phyloP scores from a whole-genome alignment of 129 eudicot species.

The Saussurea involucrata region DNA sequence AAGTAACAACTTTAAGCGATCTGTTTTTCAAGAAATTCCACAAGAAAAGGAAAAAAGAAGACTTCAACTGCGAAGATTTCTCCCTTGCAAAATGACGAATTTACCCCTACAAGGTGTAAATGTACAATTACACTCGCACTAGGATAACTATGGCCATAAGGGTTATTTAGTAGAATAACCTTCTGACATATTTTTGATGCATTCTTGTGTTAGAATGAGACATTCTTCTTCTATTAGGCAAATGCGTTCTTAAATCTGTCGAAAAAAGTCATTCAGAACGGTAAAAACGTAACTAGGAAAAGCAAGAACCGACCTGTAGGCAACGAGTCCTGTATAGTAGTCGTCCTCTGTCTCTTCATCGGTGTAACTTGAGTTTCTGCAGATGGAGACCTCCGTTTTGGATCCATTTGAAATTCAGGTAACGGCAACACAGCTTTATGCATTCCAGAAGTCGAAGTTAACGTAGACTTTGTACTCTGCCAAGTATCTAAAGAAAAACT shows the following conservation, averaged over 20 bases:
- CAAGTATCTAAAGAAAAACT: conserved; percentile 45
- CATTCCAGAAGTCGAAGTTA: conserved; percentile 33
- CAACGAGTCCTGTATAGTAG: not conserved
- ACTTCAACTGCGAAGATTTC: not conserved
- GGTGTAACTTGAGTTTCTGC: conserved; percentile 30
- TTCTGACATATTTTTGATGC: not conserved
- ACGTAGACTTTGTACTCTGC: conserved; percentile 26
- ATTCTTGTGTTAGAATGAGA: not conserved
- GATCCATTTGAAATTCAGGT: conserved; percentile 27
- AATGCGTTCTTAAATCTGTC: not conserved
- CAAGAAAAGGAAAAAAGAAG: not conserved
- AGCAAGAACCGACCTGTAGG: not conserved
- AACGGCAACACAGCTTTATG: conserved; percentile 12
- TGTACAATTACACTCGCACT: not conserved
- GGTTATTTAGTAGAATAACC: not conserved
- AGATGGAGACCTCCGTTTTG: conserved; percentile 10
- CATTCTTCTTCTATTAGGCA: not conserved
- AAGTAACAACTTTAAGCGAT: not conserved
- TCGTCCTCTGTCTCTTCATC: conserved; percentile 22
- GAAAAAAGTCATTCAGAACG: not conserved
- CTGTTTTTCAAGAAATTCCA: not conserved
- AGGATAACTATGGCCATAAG: not conserved
- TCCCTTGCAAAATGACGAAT: not conserved
- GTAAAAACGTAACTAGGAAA: not conserved
- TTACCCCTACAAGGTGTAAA: not conserved